Conservation (phyloP, 2,329 filamentous ascomycete genomes). For the Sporothrix phasma region DNA sequence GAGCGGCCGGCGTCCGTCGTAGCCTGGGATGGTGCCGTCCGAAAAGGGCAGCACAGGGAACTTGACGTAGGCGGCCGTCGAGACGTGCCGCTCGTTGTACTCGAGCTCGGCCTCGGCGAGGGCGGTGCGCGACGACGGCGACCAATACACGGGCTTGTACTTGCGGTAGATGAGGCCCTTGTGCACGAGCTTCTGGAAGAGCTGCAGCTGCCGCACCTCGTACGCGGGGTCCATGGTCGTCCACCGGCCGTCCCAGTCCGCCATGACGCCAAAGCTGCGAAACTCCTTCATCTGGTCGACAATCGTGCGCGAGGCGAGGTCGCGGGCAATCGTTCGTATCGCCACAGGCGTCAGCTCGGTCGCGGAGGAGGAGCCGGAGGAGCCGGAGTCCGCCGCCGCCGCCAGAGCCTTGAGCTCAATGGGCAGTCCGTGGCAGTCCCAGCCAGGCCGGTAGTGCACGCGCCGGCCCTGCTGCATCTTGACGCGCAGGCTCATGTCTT, state of each 20-base stretch:
- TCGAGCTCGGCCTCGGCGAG: conserved; percentile 78
- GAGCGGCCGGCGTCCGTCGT: conserved; percentile 33
- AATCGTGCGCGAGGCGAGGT: conserved; percentile 58
- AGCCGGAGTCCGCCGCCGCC: conserved; percentile 21
- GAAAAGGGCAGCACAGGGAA: conserved; percentile 62
- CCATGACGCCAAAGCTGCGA: conserved; percentile 65
- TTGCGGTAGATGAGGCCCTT: conserved; percentile 66
- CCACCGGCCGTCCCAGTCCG: conserved; percentile 68
- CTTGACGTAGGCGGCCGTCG: conserved; percentile 65
- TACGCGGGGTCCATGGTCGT: conserved; percentile 69
- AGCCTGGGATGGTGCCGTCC: background rate
- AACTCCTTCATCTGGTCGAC: conserved; percentile 65
- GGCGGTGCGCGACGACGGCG: conserved; percentile 65
- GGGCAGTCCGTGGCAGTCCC: conserved; percentile 95
- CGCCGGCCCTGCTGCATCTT: conserved; percentile 68
- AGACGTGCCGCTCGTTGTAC: conserved; percentile 66
- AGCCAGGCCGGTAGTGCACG: conserved; percentile 79
- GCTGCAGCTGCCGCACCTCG: conserved; percentile 62
- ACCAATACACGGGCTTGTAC: conserved; percentile 82
- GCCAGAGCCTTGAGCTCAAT: conserved; percentile 94
- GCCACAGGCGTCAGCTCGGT: conserved; percentile 39
- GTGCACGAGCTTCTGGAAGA: conserved; percentile 67
- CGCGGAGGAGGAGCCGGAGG: conserved; percentile 14
- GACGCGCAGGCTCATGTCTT: conserved; percentile 81
- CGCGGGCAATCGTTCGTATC: conserved; percentile 54